Percentiles rank a stretch among this genome's conserved stretches.
phyloP scores from a whole-genome alignment of 805 yeast species.

The Starmerella ratchasimensis region DNA sequence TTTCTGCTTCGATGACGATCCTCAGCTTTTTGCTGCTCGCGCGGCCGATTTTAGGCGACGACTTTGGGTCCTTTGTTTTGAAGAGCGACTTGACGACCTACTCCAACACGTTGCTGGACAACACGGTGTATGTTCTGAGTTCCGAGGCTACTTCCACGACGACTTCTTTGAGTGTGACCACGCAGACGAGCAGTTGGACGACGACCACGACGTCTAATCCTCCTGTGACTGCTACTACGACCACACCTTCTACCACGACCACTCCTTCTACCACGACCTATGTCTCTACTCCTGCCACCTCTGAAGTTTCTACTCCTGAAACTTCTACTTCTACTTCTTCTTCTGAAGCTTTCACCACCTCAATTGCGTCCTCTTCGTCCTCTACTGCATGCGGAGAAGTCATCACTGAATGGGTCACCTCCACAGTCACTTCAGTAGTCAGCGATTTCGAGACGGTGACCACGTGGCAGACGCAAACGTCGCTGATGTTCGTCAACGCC shows the following conservation, averaged over 20 bases:
- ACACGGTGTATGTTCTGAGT: slow-evolving; percentile 4
- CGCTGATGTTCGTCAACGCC: too few species aligned
- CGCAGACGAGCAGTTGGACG: too few species aligned
- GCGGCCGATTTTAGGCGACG: slow-evolving; percentile 1
- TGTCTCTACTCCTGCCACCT: background rate
- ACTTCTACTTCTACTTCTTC: background rate
- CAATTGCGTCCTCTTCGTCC: too few species aligned
- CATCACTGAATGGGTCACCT: too few species aligned
- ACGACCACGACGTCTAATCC: background rate
- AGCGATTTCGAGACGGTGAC: too few species aligned
- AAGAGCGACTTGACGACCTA: slow-evolving; percentile 11
- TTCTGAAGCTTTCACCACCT: background rate
- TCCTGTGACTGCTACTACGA: background rate
- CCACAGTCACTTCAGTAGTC: too few species aligned
- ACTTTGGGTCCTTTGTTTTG: slow-evolving; percentile 8
- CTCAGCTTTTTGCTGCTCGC: background rate
- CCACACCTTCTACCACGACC: background rate
- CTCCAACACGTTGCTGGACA: slow-evolving; percentile 9
- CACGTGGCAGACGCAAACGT: too few species aligned
- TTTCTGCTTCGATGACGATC: too few species aligned
- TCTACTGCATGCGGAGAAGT: too few species aligned
- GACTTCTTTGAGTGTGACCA: too few species aligned
- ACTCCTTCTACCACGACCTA: background rate
- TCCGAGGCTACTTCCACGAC: background rate
- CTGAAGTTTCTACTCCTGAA: background rate